These are phyloP conservation scores for Leccinum aurantiacum DNA, from an alignment of 768 basidiomycete genomes.

Conservation along the genomic window DNA sequence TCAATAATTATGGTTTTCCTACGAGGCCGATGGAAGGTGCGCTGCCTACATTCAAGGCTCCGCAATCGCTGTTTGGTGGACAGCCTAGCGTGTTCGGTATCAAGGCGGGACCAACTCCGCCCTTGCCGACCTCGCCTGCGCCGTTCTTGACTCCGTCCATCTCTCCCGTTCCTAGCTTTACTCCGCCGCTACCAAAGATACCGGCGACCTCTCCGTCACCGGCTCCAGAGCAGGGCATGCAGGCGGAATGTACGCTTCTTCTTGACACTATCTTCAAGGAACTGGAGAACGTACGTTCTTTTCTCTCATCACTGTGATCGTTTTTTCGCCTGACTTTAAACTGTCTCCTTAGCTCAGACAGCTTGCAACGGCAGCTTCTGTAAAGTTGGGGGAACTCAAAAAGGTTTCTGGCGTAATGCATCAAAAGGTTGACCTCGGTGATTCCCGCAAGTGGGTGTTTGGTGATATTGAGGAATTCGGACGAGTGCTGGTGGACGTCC, in stretches of 20 bases:
- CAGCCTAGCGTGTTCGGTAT: conserved; percentile 13
- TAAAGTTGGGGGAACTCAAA: conserved; percentile 37
- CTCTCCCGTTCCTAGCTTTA: conserved; percentile 5
- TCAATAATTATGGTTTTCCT: not conserved
- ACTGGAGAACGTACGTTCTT: conserved; percentile 53
- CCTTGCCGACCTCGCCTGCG: conserved; percentile 2
- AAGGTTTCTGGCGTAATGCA: conserved; percentile 40
- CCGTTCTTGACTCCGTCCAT: conserved; percentile 3
- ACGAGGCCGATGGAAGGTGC: conserved; percentile 5
- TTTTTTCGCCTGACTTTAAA: not conserved
- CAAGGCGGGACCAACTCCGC: not conserved
- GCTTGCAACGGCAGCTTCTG: conserved; percentile 39
- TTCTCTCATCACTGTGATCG: not conserved
- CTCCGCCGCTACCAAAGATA: conserved; percentile 1
- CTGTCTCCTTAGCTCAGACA: conserved; percentile 41
- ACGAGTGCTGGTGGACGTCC: conserved; percentile 34
- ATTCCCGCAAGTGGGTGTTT: conserved; percentile 52
- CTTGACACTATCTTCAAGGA: conserved; percentile 49
- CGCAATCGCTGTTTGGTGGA: conserved; percentile 12
- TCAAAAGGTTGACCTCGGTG: conserved; percentile 45
- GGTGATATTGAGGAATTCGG: conserved; percentile 55
- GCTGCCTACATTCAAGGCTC: not conserved
- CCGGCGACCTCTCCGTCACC: conserved; percentile 11
- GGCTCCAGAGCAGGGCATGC: conserved; percentile 59
- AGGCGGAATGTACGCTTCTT: conserved; percentile 58